Base-by-base conservation (phyloP, 441 rosid species). In the Euphorbia celastroides region DNA sequence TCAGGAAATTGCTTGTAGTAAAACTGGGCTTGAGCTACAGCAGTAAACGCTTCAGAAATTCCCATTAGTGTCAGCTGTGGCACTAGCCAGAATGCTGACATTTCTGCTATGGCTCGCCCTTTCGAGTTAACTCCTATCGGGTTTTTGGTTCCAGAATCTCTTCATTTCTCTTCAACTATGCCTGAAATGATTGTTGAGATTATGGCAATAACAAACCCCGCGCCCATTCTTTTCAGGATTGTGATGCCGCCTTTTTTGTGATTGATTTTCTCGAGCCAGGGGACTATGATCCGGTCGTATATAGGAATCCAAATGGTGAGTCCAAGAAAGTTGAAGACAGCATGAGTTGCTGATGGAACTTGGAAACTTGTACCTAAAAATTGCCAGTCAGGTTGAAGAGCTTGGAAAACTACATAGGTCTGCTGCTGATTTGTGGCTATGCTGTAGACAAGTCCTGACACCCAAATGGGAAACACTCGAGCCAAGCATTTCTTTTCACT, bases 401-500 rank as follows among this genome's bases (percentile, higher is more conserved):
- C 86, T 60, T 84, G 88, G 59, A 78, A 74, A 42, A 80, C 81
- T 30, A 74, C 72, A 44, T 78, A 83, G 10, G 83, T 78, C 41
- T 69, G 75, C 23, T 78, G 84, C 22, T 80, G 76, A 19, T 48
- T 36, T 26, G 71, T n/a, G 2, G 83, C 72, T 0, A 72, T 60
- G 64, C 62, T 64, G 74, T 70, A 80, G 5, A 78, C 41, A 27
- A 78, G 71, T 14, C 77, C 74, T 6, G 88, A 74, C 22, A 75
- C 69, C 88, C 88, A 84, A 55, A 84, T 78, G 7, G 84, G 86
- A 38, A 80, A 50, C 42, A 82, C 74, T 70, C 86, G 76, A 5
- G 67, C 20, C 14, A 84, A 13, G 48, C 84, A 80, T 67, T 84
- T n/a, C n/a, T n/a, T n/a, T n/a, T 84, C 55, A 75, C 59, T 77